Percentiles rank a stretch among this genome's conserved stretches.
Evolutionary conservation across 2,329 filamentous ascomycete species (phyloP).

Genomic region (Phyllosticta citriasiana): DNA sequence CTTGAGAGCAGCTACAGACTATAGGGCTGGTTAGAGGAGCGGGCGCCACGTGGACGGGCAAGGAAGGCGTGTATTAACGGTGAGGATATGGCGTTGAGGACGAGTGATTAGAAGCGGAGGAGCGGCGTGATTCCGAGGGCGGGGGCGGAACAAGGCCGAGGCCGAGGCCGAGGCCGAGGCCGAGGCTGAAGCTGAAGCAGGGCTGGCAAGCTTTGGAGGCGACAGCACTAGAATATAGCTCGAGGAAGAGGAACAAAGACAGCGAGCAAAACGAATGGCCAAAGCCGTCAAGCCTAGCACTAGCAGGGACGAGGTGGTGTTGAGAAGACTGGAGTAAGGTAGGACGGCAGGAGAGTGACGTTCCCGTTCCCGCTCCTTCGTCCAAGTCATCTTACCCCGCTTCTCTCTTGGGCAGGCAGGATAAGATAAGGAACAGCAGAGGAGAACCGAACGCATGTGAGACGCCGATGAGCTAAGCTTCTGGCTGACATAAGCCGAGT

Average conservation of each 20-base stretch:
- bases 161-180: too few relatives aligned
- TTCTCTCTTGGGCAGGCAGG: too few relatives aligned
- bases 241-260: background rate
- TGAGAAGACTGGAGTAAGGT: background rate
- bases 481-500: too few relatives aligned
- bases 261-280: background rate
- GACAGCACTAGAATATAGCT: background rate
- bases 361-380: background rate
- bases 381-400: too few relatives aligned
- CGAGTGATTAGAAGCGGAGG: background rate
- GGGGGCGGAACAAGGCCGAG: background rate
- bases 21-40: background rate
- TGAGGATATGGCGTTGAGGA: background rate
- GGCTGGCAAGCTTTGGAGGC: background rate
- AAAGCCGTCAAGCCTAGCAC: background rate
- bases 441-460: too few relatives aligned
- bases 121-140: background rate
- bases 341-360: background rate
- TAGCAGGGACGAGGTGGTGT: background rate
- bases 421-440: too few relatives aligned
- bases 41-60: background rate
- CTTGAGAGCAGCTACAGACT: background rate
- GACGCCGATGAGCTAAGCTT: too few relatives aligned
- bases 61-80: background rate
- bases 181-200: background rate